A percentile compares a stretch with the other conserved stretches of the same genome.
These are phyloP conservation scores for Pseudogymnoascus sp. DNA, from an alignment of 2,329 filamentous ascomycete genomes.

Conservation along the genomic window DNA sequence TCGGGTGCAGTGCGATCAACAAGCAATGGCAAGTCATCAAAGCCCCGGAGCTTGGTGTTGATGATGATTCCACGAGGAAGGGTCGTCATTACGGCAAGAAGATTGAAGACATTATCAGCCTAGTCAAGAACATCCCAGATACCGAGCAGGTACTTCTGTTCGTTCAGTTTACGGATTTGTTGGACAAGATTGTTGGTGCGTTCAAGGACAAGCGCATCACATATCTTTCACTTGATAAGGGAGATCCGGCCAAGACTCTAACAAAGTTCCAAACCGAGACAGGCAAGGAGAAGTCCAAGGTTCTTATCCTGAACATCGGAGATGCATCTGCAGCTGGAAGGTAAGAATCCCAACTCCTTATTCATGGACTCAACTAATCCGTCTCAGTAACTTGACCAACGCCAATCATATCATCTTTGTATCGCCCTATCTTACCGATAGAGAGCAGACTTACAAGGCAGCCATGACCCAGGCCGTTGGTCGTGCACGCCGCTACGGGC, in stretches of 20 bases:
- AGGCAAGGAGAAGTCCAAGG: slow-evolving; percentile 32
- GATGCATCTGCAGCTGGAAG: slow-evolving; percentile 50
- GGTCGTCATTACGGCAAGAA: slow-evolving; percentile 37
- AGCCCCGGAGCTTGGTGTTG: slow-evolving; percentile 28
- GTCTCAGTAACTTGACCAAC: slow-evolving; percentile 47
- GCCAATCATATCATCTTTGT: slow-evolving; percentile 60
- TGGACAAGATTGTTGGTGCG: slow-evolving; percentile 30
- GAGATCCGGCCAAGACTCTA: slow-evolving; percentile 29
- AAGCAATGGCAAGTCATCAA: slow-evolving; percentile 34
- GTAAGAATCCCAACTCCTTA: slow-evolving; percentile 33
- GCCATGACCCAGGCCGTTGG: slow-evolving; percentile 57
- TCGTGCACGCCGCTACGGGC: slow-evolving; percentile 48
- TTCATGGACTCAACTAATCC: background rate
- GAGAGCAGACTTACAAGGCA: slow-evolving; percentile 45
- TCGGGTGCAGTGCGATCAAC: slow-evolving; percentile 33
- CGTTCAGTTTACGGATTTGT: slow-evolving; percentile 41
- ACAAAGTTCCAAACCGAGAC: slow-evolving; percentile 32
- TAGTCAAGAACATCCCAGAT: slow-evolving; percentile 33
- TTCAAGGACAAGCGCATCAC: slow-evolving; percentile 26
- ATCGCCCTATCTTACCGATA: slow-evolving; percentile 40
- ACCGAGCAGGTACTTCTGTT: slow-evolving; percentile 48
- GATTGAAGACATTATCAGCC: slow-evolving; percentile 35
- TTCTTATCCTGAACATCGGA: slow-evolving; percentile 48
- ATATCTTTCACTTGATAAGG: slow-evolving; percentile 29
- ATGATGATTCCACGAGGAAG: slow-evolving; percentile 17